These are phyloP conservation scores for Ciborinia camelliae DNA, from an alignment of 2,329 filamentous ascomycete species.

Conservation along the genomic window DNA sequence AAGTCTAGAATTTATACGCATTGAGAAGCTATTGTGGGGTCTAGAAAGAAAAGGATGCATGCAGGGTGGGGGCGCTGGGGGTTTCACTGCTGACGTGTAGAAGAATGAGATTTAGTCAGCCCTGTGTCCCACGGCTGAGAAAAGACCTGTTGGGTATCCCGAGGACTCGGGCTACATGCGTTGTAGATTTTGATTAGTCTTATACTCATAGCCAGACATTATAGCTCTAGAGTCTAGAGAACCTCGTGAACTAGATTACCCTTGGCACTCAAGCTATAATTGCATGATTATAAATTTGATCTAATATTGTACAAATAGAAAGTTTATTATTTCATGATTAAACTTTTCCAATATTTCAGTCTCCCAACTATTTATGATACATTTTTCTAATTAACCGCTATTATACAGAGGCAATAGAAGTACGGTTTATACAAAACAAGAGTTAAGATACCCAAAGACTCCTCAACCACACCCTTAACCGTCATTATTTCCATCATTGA, in stretches of 20 bases:
- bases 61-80: not conserved
- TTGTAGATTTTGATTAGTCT: not conserved
- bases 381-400: not conserved
- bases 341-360: not conserved
- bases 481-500: not conserved
- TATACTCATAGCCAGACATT: not conserved
- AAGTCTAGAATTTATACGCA: not conserved
- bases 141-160: not conserved
- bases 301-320: not conserved
- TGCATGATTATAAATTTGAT: too few relatives aligned
- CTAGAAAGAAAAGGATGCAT: not conserved
- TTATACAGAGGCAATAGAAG: not conserved
- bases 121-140: not conserved
- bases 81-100: not conserved
- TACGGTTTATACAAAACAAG: not conserved
- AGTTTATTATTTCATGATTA: not conserved
- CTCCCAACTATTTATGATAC: too few relatives aligned
- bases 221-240: not conserved
- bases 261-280: too few relatives aligned
- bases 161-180: not conserved
- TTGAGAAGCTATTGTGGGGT: not conserved
- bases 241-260: not conserved
- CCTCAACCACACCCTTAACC: not conserved
- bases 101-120: not conserved
- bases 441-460: not conserved